These are phyloP conservation scores for Sesbania bispinosa DNA, from an alignment of 306 rosid species.

Conservation along the genomic window DNA sequence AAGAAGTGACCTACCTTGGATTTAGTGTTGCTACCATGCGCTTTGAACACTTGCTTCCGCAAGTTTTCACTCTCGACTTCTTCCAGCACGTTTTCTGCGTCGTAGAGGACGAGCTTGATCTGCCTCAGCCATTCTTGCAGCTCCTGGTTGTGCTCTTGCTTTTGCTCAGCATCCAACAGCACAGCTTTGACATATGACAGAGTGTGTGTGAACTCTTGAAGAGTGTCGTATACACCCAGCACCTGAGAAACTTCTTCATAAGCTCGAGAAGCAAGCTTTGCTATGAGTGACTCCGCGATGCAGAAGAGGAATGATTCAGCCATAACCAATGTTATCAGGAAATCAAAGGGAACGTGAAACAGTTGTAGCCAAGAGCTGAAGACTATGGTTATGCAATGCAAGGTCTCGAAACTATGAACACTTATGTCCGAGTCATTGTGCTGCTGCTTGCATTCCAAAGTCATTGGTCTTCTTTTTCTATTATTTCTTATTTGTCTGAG, in stretches of 20 bases:
- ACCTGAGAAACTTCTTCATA: slow-evolving; percentile 12
- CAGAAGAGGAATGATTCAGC: slow-evolving; percentile 6
- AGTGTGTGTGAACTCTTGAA: neutral
- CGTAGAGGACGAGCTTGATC: slow-evolving; percentile 5
- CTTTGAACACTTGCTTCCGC: neutral
- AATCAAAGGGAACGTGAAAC: neutral
- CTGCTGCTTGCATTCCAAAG: no score
- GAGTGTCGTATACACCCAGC: neutral
- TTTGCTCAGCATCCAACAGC: slow-evolving; percentile 33
- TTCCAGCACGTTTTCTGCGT: slow-evolving; percentile 27
- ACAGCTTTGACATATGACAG: slow-evolving; percentile 18
- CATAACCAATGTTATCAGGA: neutral
- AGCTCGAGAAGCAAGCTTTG: slow-evolving; percentile 4
- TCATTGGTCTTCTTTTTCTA: no score
- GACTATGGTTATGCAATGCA: neutral
- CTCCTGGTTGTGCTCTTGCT: neutral
- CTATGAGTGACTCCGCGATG: neutral
- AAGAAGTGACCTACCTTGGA: slow-evolving; percentile 19
- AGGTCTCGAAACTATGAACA: no score
- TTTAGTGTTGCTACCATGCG: neutral
- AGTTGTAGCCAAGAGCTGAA: neutral
- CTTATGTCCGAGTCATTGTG: no score
- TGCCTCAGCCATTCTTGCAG: slow-evolving; percentile 1
- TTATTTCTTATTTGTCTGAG: no score
- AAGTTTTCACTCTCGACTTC: slow-evolving; percentile 22